phyloP scores from a whole-genome alignment of 2,329 filamentous ascomycete species.

The Epichloe hybrida region DNA sequence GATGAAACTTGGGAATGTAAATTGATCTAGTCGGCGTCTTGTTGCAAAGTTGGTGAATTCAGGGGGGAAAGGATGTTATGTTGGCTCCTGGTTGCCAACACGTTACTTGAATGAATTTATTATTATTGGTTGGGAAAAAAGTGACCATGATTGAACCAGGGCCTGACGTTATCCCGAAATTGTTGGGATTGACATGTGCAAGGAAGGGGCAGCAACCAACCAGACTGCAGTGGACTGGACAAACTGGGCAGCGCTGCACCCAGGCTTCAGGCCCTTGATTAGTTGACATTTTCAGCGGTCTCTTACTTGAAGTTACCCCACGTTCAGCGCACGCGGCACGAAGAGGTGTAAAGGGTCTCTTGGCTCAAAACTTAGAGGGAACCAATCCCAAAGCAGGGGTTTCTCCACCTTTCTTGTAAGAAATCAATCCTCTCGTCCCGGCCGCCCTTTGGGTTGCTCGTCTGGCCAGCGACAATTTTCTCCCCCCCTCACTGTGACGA shows the following conservation, averaged over 20 bases:
- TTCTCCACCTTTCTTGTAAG: background rate
- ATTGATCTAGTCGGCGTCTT: background rate
- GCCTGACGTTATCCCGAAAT: constrained; percentile 1
- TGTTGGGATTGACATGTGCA: constrained; percentile 5
- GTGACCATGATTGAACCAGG: background rate
- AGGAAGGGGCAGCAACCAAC: background rate
- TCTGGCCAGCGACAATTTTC: background rate
- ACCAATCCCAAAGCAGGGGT: background rate
- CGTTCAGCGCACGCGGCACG: too few relatives aligned
- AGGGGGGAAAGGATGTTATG: background rate
- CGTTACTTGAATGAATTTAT: too few relatives aligned
- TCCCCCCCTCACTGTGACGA: background rate
- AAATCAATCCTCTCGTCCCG: background rate
- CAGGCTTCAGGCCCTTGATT: too few relatives aligned
- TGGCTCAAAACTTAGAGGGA: background rate
- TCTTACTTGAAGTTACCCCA: too few relatives aligned
- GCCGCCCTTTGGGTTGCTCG: background rate
- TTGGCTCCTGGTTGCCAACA: too few relatives aligned
- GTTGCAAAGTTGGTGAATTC: background rate
- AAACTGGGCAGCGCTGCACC: too few relatives aligned
- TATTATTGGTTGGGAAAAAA: too few relatives aligned
- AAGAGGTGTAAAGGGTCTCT: background rate
- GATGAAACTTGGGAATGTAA: background rate
- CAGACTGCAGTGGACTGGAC: too few relatives aligned
- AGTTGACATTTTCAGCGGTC: too few relatives aligned